Evolutionary conservation across 352 stramenopile species (phyloP), one percentile per base, ranked within the genome.

Genomic region (Blastocystis sp.): DNA sequence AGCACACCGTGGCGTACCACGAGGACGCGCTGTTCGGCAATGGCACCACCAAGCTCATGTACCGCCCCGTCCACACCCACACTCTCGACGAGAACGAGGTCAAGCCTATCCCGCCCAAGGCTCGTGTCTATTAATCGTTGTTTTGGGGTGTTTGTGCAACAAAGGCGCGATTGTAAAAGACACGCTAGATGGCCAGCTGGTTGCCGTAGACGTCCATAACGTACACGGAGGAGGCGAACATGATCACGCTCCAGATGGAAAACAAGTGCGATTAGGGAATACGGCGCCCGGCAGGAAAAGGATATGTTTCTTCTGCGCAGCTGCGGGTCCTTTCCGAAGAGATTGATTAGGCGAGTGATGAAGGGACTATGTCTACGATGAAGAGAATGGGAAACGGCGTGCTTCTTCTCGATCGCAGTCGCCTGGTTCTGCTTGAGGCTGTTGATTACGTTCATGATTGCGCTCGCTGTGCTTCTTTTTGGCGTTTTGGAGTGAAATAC

Each of bases 71-170:
- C 28, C 28, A 34, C 28, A 34, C 28, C 28, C 28, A 34, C 89
- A 98, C 95, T 24, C 92, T 98, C 48, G 95, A 98, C 91, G 95
- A 98, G 90, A 92, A 98, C 28, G 96, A 98, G 89, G 96, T 94
- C 91, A 93, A 95, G 89, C 92, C 92, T 61, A 95, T 98, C 48
- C 93, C 95, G 57, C 96, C 96, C 38, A 94, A 98, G 87, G 94
- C 95, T 78, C 93, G 96, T 91, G 95, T 98, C 24, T 98, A 98
- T 91, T 98, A 98, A 87, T 82, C 14, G 38, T 71, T 71, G 6
- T 57, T 57, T 68, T 68, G 7, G 17, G 62, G 7, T 34, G 62
- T 11, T 68, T 68, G 62, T 11, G 7, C 7, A 34, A 68, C 7
- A 9, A 57, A 57, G 14, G 48, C 6, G 48, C 48, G 48, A 7